Base-by-base conservation (phyloP, 306 rosid species). In the Leucaena leucocephala region DNA sequence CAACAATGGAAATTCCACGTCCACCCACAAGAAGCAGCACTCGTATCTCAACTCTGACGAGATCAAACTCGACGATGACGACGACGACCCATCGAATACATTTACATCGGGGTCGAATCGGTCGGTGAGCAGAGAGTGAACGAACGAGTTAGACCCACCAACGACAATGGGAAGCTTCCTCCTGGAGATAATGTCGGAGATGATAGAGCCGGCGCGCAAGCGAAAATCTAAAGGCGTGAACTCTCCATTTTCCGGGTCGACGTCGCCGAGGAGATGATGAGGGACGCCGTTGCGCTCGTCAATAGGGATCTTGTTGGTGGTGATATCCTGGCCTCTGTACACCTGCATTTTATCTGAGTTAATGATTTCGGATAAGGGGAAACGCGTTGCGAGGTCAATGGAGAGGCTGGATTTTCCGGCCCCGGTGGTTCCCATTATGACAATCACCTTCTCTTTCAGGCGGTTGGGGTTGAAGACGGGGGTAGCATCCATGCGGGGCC, bases 281-380 rank as follows among this genome's bases (percentile, higher is more conserved):
- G 87, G 87, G 39, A 95, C 84, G 34, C 82, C 88, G 38, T 43
- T 83, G 10, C 98, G 90, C 9, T 90, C 88, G 19, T 71, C 38
- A 17, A 77, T 8, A 1, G 96, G 89, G 78, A 93, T 88, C 92
- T 95, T 95, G 85, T 95, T 95, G 83, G 98, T 93, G 78, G 97
- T 93, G 69, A 87, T 89, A 38, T 93, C 97, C 40, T 93, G 94
- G 65, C 96, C 97, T 1, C 49, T 62, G 86, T 90, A 95, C 45
- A 95, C 87, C 73, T 95, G 98, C 81, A 95, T 93, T 88, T 93
- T 95, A 79, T 95, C 99, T 8, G 91, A 90, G 91, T 92, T 95
- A 55, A 95, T 82, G 80, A 95, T 82, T 64, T 95, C 99, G 6
- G 85, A 81, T 38, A 13, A 76, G 39, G 90, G 84, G 88, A 90